Evolutionary conservation across 495 filamentous ascomycete genomes (phyloP).

Genomic region (Pseudoneurospora amorphoporcata): DNA sequence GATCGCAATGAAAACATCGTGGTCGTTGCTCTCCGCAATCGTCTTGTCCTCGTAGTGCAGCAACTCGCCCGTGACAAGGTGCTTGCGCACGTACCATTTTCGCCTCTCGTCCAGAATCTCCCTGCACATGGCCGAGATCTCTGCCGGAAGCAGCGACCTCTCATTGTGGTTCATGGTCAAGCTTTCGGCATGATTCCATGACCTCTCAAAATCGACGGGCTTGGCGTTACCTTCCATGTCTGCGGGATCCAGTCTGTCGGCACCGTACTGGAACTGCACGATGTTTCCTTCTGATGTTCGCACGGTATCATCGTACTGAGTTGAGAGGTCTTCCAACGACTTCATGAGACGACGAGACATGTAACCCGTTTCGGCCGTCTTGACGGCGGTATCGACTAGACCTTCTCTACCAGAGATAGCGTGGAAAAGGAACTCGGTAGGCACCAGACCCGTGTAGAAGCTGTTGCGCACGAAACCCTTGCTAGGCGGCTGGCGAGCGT

Average conservation of each 20-base stretch:
- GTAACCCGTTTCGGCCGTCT: slow-evolving; percentile 97
- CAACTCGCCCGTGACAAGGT: slow-evolving; percentile 33
- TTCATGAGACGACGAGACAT: slow-evolving; percentile 99
- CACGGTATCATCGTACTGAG: slow-evolving; percentile 87
- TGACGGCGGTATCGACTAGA: slow-evolving; percentile 98
- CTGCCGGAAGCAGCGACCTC: slow-evolving; percentile 54
- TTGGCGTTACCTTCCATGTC: slow-evolving; percentile 95
- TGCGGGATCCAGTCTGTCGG: slow-evolving; percentile 87
- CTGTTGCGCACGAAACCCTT: slow-evolving; percentile 97
- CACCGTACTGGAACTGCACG: slow-evolving; percentile 95
- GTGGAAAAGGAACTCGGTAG: slow-evolving; percentile 94
- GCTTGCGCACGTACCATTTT: slow-evolving; percentile 50
- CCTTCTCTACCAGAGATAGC: slow-evolving; percentile 97
- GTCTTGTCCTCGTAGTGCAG: slow-evolving; percentile 55
- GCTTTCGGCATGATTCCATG: slow-evolving; percentile 75
- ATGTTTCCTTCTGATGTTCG: slow-evolving; percentile 75
- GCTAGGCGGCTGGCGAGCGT: slow-evolving; percentile 75
- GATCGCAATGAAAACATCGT: slow-evolving; percentile 34
- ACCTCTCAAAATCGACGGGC: slow-evolving; percentile 87
- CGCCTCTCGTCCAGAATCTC: slow-evolving; percentile 55
- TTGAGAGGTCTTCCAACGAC: slow-evolving; percentile 86
- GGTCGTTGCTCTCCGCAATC: slow-evolving; percentile 38
- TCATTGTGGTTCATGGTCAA: slow-evolving; percentile 72
- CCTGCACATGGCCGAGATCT: slow-evolving; percentile 57
- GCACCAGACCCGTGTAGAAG: slow-evolving; percentile 87